These are phyloP conservation scores for Monosporascus ibericus DNA, from an alignment of 2,329 filamentous ascomycete species.

Conservation along the genomic window DNA sequence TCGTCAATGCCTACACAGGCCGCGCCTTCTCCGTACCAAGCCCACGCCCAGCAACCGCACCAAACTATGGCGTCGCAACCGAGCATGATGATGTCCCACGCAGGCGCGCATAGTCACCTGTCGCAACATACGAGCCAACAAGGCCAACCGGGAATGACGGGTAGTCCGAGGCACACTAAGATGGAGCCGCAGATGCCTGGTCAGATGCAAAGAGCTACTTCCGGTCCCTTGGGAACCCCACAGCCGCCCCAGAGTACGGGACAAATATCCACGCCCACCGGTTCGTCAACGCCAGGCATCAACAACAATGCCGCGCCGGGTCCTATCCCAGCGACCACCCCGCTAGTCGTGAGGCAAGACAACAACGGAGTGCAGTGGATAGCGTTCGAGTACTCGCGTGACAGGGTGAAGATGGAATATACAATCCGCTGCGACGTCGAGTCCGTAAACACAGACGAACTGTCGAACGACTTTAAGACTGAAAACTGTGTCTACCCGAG, in stretches of 20 bases:
- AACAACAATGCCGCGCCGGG: conserved; percentile 91
- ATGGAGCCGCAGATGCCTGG: conserved; percentile 57
- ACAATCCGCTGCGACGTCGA: conserved; percentile 97
- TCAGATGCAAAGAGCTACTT: conserved; percentile 54
- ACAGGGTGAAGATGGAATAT: conserved; percentile 99
- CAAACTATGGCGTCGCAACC: conserved; percentile 59
- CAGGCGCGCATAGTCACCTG: conserved; percentile 51
- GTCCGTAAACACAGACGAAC: conserved; percentile 83
- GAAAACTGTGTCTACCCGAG: conserved; percentile 98
- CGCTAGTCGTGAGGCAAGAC: conserved; percentile 88
- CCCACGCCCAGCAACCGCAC: conserved; percentile 49
- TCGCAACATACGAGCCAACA: conserved; percentile 53
- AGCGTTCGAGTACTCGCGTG: conserved; percentile 93
- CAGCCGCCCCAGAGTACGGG: conserved; percentile 38
- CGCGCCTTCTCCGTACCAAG: conserved; percentile 53
- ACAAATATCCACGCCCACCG: conserved; percentile 39
- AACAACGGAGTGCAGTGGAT: conserved; percentile 98
- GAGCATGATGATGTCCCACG: conserved; percentile 61
- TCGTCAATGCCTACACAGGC: conserved; percentile 61
- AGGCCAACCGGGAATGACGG: conserved; percentile 49
- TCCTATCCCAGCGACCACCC: conserved; percentile 93
- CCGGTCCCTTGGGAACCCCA: conserved; percentile 42
- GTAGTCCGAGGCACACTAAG: conserved; percentile 56
- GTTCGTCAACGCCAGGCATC: conserved; percentile 45
- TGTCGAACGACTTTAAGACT: conserved; percentile 86